Base-by-base conservation (phyloP, 805 yeast species). In the Spathaspora hagerdaliae region DNA sequence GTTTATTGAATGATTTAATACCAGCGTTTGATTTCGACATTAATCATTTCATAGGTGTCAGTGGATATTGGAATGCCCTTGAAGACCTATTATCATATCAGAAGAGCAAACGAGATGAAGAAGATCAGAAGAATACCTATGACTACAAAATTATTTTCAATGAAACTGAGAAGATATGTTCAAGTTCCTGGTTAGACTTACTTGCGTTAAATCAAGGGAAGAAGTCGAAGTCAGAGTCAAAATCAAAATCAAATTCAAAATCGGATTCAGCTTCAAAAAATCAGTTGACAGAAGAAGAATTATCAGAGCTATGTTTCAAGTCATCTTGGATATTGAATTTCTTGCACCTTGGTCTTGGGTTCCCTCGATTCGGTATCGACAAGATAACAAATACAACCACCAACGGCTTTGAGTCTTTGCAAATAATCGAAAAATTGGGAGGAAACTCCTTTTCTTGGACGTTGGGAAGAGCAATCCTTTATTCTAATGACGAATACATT, bases 21-120 rank as follows among this genome's bases (percentile, higher is more conserved):
- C 87, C 87, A 0, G 65, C 77, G 7, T 76, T 82, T 61, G 81
- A 77, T 51, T 79, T 82, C 54, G 76, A 77, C 40, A 64, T 75
- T 31, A 75, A 78, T 50, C 76, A 74, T 46, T 82, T 83, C 46
- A 66, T 79, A 36, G 88, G 87, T 0, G 83, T 83, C 7, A 79
- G 85, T 48, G 87, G 85, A 5, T 81, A 81, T 56, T 81, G 85
- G 82, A 82, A 82, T 53, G 76, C 82, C 5, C 66, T 82, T 35
- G 71, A 74, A n/a, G 67, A 71, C 41, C 61, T 80, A 34, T 55
- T 78, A 33, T 61, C 67, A 9, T 64, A 60, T 52, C 41, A 35
- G 10, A 27, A 38, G 7, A 31, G 46, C 7, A 43, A 32, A 15
- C 37, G 39, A 34, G 45, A 44, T 8, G 42, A 63, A 34, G 51